Evolutionary conservation across 192 early-diverging fungal species (phyloP).

Genomic region (Backusella australiensis): DNA sequence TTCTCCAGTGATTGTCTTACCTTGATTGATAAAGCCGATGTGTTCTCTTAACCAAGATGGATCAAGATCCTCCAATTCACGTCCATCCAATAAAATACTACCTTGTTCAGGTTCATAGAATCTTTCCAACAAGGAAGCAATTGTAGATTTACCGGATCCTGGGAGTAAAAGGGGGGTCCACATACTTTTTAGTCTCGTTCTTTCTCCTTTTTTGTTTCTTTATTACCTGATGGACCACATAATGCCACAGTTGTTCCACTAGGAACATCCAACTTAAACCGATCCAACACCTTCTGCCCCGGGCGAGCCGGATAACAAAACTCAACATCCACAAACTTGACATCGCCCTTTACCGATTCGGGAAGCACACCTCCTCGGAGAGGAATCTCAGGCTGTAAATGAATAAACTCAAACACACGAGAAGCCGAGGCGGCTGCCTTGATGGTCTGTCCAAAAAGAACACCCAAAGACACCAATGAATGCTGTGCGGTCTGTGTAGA

Average conservation of each 20-base stretch:
- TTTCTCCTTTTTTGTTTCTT: not conserved
- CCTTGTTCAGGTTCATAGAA: constrained; percentile 73
- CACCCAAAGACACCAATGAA: constrained; percentile 56
- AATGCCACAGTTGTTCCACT: constrained; percentile 85
- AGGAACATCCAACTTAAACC: constrained; percentile 64
- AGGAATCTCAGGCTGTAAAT: constrained; percentile 41
- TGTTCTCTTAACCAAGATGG: constrained; percentile 59
- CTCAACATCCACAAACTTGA: constrained; percentile 69
- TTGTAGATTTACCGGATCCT: constrained; percentile 72
- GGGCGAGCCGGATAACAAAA: constrained; percentile 85
- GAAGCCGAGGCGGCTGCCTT: constrained; percentile 49
- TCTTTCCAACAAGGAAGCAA: constrained; percentile 69
- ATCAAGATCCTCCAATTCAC: constrained; percentile 56
- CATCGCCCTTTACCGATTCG: constrained; percentile 47
- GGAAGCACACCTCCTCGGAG: constrained; percentile 38
- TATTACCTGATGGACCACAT: constrained; percentile 79
- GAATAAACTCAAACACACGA: constrained; percentile 55
- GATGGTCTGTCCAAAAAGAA: constrained; percentile 58
- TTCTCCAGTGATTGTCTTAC: not conserved
- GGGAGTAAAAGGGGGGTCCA: not conserved
- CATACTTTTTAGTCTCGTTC: not conserved
- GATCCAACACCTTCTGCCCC: constrained; percentile 75
- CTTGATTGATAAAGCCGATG: constrained; percentile 72
- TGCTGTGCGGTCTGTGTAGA: constrained; percentile 62
- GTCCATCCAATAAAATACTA: constrained; percentile 64